Conservation (phyloP, 345 rosid genomes). For the Brassica rapa region DNA sequence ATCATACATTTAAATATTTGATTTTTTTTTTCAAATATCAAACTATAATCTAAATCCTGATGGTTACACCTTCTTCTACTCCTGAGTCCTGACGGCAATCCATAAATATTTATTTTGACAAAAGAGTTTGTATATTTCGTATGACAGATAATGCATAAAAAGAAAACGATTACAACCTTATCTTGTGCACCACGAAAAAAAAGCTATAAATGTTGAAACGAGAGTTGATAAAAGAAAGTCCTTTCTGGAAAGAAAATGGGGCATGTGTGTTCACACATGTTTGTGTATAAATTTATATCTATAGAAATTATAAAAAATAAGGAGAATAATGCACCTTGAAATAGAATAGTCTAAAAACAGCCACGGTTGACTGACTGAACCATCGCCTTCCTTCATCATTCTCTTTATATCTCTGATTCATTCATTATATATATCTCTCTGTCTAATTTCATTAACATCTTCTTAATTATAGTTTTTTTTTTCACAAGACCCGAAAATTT, state of each 20-base stretch:
- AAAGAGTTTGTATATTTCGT: neutral
- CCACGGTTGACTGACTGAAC: constrained; percentile 34
- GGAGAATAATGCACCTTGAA: constrained; percentile 24
- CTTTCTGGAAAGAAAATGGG: neutral
- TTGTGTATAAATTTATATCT: neutral
- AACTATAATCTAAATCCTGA: neutral
- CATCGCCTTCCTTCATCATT: neutral
- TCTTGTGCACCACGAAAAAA: no score
- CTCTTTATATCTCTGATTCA: neutral
- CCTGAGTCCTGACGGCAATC: neutral
- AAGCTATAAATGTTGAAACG: no score
- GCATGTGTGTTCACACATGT: neutral
- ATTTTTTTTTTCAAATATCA: neutral
- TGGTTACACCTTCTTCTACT: neutral
- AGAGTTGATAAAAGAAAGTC: no score
- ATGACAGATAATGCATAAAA: neutral
- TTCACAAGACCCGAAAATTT: neutral
- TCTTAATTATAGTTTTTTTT: neutral
- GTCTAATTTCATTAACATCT: constrained; percentile 17
- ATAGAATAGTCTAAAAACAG: constrained; percentile 34
- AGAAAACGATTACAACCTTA: no score
- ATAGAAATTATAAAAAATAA: neutral
- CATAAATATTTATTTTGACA: neutral
- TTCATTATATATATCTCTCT: constrained; percentile 6
- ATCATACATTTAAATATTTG: neutral